phyloP scores from a whole-genome alignment of 2,329 filamentous ascomycete genomes.

The Ceratocystis cacaofunesta region DNA sequence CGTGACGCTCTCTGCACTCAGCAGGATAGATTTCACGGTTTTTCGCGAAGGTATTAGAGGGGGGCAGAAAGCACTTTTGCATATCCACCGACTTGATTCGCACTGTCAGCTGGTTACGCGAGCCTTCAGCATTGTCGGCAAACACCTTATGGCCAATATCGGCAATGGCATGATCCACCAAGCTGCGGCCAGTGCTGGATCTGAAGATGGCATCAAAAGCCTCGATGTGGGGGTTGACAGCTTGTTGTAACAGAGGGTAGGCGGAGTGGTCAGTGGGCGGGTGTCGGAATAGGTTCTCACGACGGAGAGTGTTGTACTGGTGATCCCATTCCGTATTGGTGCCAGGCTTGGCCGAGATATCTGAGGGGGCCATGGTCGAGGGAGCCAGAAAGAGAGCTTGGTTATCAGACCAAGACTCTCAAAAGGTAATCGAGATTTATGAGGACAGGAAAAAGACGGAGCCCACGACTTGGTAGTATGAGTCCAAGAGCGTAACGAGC shows the following conservation, averaged over 20 bases:
- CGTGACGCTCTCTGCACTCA: slow-evolving; percentile 88
- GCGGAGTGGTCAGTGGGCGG: slow-evolving; percentile 77
- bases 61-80: slow-evolving; percentile 65
- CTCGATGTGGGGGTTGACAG: slow-evolving; percentile 84
- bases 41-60: slow-evolving; percentile 68
- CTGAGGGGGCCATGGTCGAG: slow-evolving; percentile 14
- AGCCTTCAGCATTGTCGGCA: slow-evolving; percentile 52
- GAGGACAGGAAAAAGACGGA: background rate
- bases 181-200: slow-evolving; percentile 16
- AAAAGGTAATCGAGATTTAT: background rate
- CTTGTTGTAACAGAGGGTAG: slow-evolving; percentile 70
- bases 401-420: slow-evolving; percentile 7
- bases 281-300: slow-evolving; percentile 77
- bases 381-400: slow-evolving; percentile 9
- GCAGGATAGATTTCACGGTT: slow-evolving; percentile 79
- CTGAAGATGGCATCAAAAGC: slow-evolving; percentile 83
- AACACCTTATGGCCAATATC: slow-evolving; percentile 86
- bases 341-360: slow-evolving; percentile 20
- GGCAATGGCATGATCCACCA: slow-evolving; percentile 58
- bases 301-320: slow-evolving; percentile 70
- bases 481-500: no score
- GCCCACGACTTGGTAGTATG: no score
- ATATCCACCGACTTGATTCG: slow-evolving; percentile 69
- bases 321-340: slow-evolving; percentile 66
- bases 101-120: slow-evolving; percentile 62